Evolutionary conservation across 805 yeast species (phyloP).

Genomic region (Ascoidea asiatica): DNA sequence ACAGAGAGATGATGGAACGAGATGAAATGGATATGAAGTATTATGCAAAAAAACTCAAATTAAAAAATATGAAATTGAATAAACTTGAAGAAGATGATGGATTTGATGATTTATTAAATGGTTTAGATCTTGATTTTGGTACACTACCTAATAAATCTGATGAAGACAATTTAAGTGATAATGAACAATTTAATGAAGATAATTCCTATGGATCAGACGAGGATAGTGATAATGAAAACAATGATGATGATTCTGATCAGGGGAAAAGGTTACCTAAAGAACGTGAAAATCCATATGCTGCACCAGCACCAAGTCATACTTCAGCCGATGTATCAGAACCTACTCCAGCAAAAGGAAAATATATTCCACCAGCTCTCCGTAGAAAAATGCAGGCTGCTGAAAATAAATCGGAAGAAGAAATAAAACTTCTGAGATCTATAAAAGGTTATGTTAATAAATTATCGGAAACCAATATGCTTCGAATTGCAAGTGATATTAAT

Average conservation of each 20-base stretch:
- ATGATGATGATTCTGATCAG: slow-evolving; percentile 11
- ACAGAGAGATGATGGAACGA: slow-evolving; percentile 32
- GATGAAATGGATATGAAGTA: slow-evolving; percentile 74
- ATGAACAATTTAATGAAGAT: slow-evolving; percentile 27
- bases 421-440: slow-evolving; percentile 42
- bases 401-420: slow-evolving; percentile 30
- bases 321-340: slow-evolving; percentile 3
- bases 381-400: slow-evolving; percentile 28
- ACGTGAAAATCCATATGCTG: slow-evolving; percentile 64
- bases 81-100: slow-evolving; percentile 57
- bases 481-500: slow-evolving; percentile 59
- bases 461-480: slow-evolving; percentile 72
- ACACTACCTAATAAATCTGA: slow-evolving; percentile 14
- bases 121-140: slow-evolving; percentile 18
- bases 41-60: slow-evolving; percentile 71
- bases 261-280: slow-evolving; percentile 16
- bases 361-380: slow-evolving; percentile 83
- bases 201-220: slow-evolving; percentile 21
- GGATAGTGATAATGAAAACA: slow-evolving; percentile 14
- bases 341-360: slow-evolving; percentile 22
- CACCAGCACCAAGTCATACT: slow-evolving; percentile 29
- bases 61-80: slow-evolving; percentile 40
- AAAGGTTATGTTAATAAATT: slow-evolving; percentile 80
- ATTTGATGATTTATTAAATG: slow-evolving; percentile 74
- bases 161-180: slow-evolving; percentile 27